A percentile compares a stretch with the other conserved stretches of the same genome.
Evolutionary conservation across 139 green algal species (phyloP).

Genomic region (Chlamydomonas sp.): DNA sequence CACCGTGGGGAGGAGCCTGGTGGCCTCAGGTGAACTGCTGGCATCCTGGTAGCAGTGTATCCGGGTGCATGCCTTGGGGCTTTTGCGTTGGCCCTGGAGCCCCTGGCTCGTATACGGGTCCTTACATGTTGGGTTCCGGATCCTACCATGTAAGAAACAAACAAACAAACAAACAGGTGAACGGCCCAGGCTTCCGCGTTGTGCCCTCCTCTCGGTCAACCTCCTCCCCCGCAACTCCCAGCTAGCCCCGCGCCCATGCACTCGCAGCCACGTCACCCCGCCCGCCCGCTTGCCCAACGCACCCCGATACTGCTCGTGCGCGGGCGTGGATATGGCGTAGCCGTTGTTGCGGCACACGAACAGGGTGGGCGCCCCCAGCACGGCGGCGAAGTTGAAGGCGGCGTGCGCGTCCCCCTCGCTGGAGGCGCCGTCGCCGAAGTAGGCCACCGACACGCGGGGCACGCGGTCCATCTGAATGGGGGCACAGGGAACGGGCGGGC

Average conservation of each 20-base stretch:
- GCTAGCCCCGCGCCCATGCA: too few species aligned
- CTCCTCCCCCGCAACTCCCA: too few species aligned
- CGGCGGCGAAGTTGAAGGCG: constrained; percentile 93
- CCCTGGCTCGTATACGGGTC: too few species aligned
- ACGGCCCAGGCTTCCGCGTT: neutral
- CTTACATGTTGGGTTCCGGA: too few species aligned
- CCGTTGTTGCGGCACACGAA: constrained; percentile 99
- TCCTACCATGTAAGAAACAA: too few species aligned
- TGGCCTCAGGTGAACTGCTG: neutral
- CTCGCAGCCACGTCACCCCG: too few species aligned
- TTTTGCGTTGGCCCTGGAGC: too few species aligned
- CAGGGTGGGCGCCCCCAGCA: constrained; percentile 79
- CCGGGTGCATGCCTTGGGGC: too few species aligned
- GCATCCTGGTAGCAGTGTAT: too few species aligned
- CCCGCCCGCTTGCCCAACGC: neutral
- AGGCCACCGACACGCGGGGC: constrained; percentile 60
- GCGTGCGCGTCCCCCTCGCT: constrained; percentile 95
- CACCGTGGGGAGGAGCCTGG: neutral
- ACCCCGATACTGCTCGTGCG: constrained; percentile 89
- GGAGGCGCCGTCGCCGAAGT: constrained; percentile 91
- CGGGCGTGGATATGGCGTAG: constrained; percentile 92
- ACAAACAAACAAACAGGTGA: too few species aligned
- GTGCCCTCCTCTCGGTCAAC: neutral
- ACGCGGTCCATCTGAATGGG: constrained; percentile 40
- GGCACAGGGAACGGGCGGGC: too few species aligned